These are phyloP conservation scores for Dipsacomyces acuminosporus DNA, from an alignment of 371 early-diverging fungal genomes.

Conservation along the genomic window DNA sequence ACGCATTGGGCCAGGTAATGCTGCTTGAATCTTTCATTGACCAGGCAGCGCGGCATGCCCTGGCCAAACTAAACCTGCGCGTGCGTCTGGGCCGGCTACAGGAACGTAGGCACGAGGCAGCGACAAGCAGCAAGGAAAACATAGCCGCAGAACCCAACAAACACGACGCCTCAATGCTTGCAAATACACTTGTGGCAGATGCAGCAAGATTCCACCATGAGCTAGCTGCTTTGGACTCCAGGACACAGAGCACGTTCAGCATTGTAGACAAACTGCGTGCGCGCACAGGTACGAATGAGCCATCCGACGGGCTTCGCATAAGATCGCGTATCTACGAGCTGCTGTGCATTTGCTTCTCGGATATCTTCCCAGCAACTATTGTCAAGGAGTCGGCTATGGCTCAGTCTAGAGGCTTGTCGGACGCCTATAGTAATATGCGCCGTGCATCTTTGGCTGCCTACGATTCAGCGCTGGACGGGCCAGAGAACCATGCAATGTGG, in stretches of 20 bases:
- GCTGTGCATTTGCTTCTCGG: constrained; percentile 18
- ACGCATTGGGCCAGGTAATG: constrained; percentile 15
- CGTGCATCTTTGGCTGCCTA: constrained; percentile 1
- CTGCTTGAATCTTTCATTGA: constrained; percentile 36
- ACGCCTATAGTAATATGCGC: not conserved
- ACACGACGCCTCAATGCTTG: not conserved
- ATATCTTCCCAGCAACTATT: constrained; percentile 3
- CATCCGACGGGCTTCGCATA: constrained; percentile 12
- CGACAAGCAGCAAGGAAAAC: not conserved
- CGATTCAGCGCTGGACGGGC: not conserved
- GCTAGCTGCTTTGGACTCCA: constrained; percentile 13
- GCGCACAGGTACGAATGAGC: constrained; percentile 11
- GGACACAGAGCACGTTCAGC: constrained; percentile 5
- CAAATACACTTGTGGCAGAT: not conserved
- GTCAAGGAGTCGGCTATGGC: too few relatives aligned
- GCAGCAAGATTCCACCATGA: constrained; percentile 9
- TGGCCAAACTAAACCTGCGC: constrained; percentile 18
- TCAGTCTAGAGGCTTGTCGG: not conserved
- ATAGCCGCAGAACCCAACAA: not conserved
- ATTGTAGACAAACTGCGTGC: constrained; percentile 17
- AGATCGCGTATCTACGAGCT: constrained; percentile 18
- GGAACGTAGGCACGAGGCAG: constrained; percentile 3
- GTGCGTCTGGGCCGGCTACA: constrained; percentile 16
- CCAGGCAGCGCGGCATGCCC: constrained; percentile 22
- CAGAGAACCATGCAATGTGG: constrained; percentile 14